Evolutionary conservation across 1,284 basidiomycete species (phyloP), one percentile per base, ranked within the genome.

Genomic region (Boletus sp.): DNA sequence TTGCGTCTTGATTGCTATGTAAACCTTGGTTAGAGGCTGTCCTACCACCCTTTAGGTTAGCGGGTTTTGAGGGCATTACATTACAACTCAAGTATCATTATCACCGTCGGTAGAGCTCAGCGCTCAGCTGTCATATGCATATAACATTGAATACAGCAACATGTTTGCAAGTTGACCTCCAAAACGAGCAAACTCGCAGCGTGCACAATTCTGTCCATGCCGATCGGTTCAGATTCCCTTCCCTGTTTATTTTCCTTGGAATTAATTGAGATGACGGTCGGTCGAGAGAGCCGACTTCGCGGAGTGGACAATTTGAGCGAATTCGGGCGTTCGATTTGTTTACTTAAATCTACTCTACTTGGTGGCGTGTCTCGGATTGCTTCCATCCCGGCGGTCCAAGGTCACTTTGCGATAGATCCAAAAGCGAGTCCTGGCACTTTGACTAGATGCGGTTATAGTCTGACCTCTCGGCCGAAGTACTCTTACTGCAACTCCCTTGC

Each of bases 1-100:
- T 48, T 29, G 35, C 45, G 47, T 51, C 49, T 62, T 61, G 61
- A 61, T 60, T 65, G 63, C 57, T 48, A 56, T 56, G 57, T 62
- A 58, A n/a, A 42, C 49, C 17, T 49, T 59, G 57, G 57, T 57
- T 52, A 56, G 53, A 48, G 51, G 54, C 41, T 43, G 41, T 45
- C 52, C n/a, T 43, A 38, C 51, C 44, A 39, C 34, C 46, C 51
- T 35, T 38, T 54, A 48, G 39, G 58, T 57, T 61, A 48, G 50
- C 30, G 34, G 35, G 38, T 22, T 49, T 57, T 41, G 44, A 44
- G 52, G 49, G 44, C 41, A 49, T 56, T 59, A 64, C 61, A 53
- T 43, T 64, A 65, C 48, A 45, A 49, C 30, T 51, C 48, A 29
- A 51, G 58, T 56, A 59, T 42, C 46, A n/a, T 59, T 41, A 49